Conservation (phyloP, 305 asterid genomes). For the Ajuga reptans region DNA sequence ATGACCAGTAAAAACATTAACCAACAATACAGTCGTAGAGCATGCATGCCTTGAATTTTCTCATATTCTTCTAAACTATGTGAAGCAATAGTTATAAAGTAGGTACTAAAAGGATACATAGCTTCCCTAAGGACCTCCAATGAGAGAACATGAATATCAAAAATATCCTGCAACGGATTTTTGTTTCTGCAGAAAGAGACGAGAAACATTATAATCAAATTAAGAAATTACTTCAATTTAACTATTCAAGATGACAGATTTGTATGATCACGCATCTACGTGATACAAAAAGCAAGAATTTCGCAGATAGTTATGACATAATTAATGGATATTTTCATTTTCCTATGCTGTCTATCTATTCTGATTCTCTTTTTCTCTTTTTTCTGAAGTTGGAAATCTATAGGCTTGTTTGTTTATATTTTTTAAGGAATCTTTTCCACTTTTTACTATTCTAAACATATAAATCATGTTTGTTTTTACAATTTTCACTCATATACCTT, state of each 20-base stretch:
- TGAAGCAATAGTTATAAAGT: conserved; percentile 2
- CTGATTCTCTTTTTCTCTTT: neutral
- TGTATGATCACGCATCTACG: neutral
- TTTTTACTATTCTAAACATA: too few relatives aligned
- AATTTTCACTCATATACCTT: too few relatives aligned
- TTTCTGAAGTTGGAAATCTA: neutral
- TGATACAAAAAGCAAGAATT: conserved; percentile 1
- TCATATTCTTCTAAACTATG: conserved; percentile 22
- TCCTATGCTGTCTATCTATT: neutral
- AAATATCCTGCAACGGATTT: conserved; percentile 44
- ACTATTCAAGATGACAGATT: conserved; percentile 1
- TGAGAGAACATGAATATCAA: conserved; percentile 79
- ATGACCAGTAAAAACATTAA: conserved; percentile 6
- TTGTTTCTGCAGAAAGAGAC: conserved; percentile 46
- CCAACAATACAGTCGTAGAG: conserved; percentile 15
- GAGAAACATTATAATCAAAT: conserved; percentile 16
- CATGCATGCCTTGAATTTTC: conserved; percentile 20
- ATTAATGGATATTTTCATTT: neutral
- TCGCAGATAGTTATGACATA: neutral
- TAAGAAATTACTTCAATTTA: conserved; percentile 4
- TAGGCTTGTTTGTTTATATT: too few relatives aligned
- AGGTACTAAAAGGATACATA: conserved; percentile 72
- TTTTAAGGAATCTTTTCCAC: too few relatives aligned
- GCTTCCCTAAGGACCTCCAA: conserved; percentile 95
- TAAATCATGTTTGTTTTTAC: too few relatives aligned